Percentiles rank a stretch among this genome's conserved stretches.
These are phyloP conservation scores for Neonectria sp. DNA, from an alignment of 2,329 filamentous ascomycete species.

Conservation along the genomic window DNA sequence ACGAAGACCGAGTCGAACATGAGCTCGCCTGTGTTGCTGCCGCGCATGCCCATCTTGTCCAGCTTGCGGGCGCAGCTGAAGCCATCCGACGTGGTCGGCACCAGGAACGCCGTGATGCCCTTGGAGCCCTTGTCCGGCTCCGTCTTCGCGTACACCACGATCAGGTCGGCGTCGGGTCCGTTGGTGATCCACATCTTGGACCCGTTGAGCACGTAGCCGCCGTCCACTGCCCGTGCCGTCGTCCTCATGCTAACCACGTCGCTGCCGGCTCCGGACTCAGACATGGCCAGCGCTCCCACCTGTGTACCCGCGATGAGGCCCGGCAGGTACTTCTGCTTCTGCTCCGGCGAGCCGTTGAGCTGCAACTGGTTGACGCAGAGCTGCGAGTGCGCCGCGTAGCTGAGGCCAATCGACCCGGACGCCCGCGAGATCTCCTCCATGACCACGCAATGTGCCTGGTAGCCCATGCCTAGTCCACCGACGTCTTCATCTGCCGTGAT, in stretches of 20 bases:
- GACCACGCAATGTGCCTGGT: slow-evolving; percentile 95
- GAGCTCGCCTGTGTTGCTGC: slow-evolving; percentile 95
- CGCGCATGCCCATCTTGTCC: slow-evolving; percentile 98
- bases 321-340: slow-evolving; percentile 87
- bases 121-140: slow-evolving; percentile 84
- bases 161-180: slow-evolving; percentile 91
- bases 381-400: slow-evolving; percentile 96
- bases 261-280: slow-evolving; percentile 89
- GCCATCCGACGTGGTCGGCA: slow-evolving; percentile 79
- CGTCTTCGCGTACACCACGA: slow-evolving; percentile 98
- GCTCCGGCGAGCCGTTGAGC: slow-evolving; percentile 84
- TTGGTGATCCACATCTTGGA: slow-evolving; percentile 99
- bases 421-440: slow-evolving; percentile 96
- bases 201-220: slow-evolving; percentile 88
- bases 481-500: slow-evolving; percentile 95
- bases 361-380: slow-evolving; percentile 97
- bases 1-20: slow-evolving; percentile 94
- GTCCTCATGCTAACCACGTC: slow-evolving; percentile 98
- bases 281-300: slow-evolving; percentile 94
- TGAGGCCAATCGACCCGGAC: slow-evolving; percentile 86
- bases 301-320: slow-evolving; percentile 84
- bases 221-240: slow-evolving; percentile 83
- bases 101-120: slow-evolving; percentile 95
- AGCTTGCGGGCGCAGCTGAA: slow-evolving; percentile 93
- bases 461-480: slow-evolving; percentile 91